Base-by-base conservation (phyloP, 164 flowering plant genomes). In the Pachysandra terminalis region DNA sequence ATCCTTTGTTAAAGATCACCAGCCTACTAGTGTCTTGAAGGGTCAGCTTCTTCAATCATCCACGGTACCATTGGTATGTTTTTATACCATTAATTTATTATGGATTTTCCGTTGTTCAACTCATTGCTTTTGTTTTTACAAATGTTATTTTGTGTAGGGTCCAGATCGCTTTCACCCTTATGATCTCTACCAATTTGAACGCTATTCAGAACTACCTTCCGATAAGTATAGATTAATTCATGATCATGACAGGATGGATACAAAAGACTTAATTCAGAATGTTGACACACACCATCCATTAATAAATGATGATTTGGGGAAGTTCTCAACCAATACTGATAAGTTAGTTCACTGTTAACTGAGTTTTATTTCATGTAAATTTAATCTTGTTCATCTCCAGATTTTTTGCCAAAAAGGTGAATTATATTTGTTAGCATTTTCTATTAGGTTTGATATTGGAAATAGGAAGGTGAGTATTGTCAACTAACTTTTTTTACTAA, bases 61-160 rank as follows among this genome's bases (percentile, higher is more conserved):
- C 73, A 74, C 32, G 91, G 87, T 87, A 83, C 35, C 71, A 73
- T 72, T 53, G n/a, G n/a, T n/a, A n/a, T n/a, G 57, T 59, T 54
- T 28, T 61, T 0, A 12, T 62, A 23, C 41, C 19, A 17, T 32
- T 59, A 68, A 5, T 1, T 51, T 32, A 1, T 45, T 55, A 52
- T 16, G 19, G 54, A 0, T 41, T 56, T 64, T 16, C 14, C 23
- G 21, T 40, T 37, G 24, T 61, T 22, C 13, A 14, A 23, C 52
- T 57, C 51, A n/a, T n/a, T n/a, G n/a, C n/a, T n/a, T 27, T 57
- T 23, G 21, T 49, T 21, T 7, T 68, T 8, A 35, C 23, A 9
- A 7, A 59, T 23, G 21, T 49, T 21, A 23, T 60, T 71, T 8
- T 60, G 37, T 80, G 76, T 76, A 88, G 90, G 82, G 63, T 71